Conservation (phyloP, 306 rosid species). For the Fragaria nilgerrensis region DNA sequence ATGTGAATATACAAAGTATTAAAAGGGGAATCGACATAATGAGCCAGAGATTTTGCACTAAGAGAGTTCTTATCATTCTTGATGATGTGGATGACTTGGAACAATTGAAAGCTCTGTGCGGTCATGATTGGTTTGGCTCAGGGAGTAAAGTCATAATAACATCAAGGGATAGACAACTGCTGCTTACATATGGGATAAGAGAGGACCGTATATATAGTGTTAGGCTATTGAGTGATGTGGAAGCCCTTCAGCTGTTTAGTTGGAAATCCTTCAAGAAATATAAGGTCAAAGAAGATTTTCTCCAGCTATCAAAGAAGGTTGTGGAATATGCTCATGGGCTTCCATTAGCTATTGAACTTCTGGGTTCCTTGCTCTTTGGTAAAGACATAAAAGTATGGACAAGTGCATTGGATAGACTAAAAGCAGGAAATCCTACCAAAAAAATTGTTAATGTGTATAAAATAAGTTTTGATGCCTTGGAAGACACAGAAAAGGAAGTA, state of each 20-base stretch:
- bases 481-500: background rate
- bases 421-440: slow-evolving; percentile 4
- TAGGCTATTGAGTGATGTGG: background rate
- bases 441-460: slow-evolving; percentile 1
- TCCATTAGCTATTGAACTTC: slow-evolving; percentile 21
- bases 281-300: background rate
- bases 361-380: slow-evolving; percentile 12
- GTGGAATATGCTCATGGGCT: slow-evolving; percentile 12
- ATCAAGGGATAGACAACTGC: slow-evolving; percentile 12
- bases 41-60: slow-evolving; percentile 6
- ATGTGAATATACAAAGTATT: background rate
- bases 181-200: background rate
- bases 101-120: slow-evolving; percentile 11
- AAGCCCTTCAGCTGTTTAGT: slow-evolving; percentile 18
- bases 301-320: slow-evolving; percentile 3
- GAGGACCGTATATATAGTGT: slow-evolving; percentile 1
- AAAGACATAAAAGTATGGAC: slow-evolving; percentile 8
- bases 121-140: slow-evolving; percentile 5
- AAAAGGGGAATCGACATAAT: background rate
- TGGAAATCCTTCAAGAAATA: slow-evolving; percentile 7
- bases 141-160: slow-evolving; percentile 7
- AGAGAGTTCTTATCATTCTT: slow-evolving; percentile 6
- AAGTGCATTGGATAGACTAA: slow-evolving; percentile 14
- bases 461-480: slow-evolving; percentile 13
- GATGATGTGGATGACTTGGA: slow-evolving; percentile 8